Evolutionary conservation across 2,329 filamentous ascomycete genomes (phyloP), one percentile per base, ranked within the genome.

Genomic region (Arthrobotrys iridis): DNA sequence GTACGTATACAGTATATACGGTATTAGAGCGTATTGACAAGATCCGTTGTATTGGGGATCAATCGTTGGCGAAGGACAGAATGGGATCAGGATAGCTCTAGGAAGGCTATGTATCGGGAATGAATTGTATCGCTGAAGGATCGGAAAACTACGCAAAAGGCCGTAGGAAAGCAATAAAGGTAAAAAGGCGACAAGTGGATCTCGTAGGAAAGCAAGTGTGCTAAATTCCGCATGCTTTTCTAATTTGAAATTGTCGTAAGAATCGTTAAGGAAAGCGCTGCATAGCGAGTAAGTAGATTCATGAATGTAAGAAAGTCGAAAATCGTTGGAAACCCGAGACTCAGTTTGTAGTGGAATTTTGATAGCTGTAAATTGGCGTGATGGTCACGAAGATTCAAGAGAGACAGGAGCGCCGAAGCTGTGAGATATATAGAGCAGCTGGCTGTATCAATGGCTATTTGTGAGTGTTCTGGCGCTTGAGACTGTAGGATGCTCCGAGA

Each of bases 401-500:
- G n/a, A n/a, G n/a, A n/a, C n/a, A n/a, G n/a, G n/a, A n/a, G n/a
- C n/a, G n/a, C n/a, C n/a, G 22, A n/a, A 50, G 15, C 1, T 20
- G 45, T 3, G 13, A 11, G 8, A 8, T n/a, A n/a, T 26, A 5
- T 0, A 10, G 20, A 13, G 15, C 3, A 11, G 8, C n/a, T 22
- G 10, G 1, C 10, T 2, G 2, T 22, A 10, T 62, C 18, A 62
- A 6, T 62, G 45, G 35, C 50, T 55, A 15, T 66, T 67, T 15
- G 70, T 66, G 3, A 63, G 63, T 10, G 63, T 75, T 28, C 63
- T 58, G 8, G 71, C 59, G 26, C 57, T 75, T 28, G 71, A 75
- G 40, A 62, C 57, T 8, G 63, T 68, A 13, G 52, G 71, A 20
- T 68, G 35, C 35, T 75, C 63, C 18, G 71, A 75, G 35, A 68